Evolutionary conservation across 2,329 filamentous ascomycete genomes (phyloP).

Genomic region (Penicillium sp.): DNA sequence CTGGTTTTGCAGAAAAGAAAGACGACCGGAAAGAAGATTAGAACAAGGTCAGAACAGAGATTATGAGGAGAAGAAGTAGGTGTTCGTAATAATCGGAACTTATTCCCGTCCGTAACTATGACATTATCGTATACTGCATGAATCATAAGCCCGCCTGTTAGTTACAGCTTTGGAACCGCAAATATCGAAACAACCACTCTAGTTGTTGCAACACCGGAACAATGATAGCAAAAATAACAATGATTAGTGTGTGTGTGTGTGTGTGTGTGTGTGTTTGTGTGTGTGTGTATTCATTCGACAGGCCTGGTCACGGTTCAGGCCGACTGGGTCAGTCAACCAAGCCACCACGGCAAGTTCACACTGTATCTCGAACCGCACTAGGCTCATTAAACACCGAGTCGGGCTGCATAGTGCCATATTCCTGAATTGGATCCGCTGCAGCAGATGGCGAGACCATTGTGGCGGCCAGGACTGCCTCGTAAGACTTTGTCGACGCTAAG

Average conservation of each 20-base stretch:
- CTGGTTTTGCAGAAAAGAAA: neutral
- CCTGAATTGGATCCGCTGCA: constrained; percentile 2
- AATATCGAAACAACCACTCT: neutral
- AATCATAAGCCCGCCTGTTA: constrained; percentile 4
- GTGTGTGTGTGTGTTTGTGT: no score
- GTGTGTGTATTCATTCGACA: no score
- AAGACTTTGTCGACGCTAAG: constrained; percentile 23
- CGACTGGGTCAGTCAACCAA: neutral
- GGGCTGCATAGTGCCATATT: constrained; percentile 6
- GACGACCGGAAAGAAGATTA: neutral
- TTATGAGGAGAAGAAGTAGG: neutral
- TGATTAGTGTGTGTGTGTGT: neutral
- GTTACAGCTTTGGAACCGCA: neutral
- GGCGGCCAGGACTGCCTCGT: constrained; percentile 24
- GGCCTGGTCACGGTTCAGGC: neutral
- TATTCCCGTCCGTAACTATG: constrained; percentile 1
- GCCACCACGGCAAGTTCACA: neutral
- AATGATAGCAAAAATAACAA: neutral
- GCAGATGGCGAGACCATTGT: constrained; percentile 6
- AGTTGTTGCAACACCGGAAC: neutral
- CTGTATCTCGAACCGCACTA: constrained; percentile 2
- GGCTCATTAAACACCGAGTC: constrained; percentile 2
- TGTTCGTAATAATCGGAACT: neutral
- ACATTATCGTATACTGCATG: constrained; percentile 8
- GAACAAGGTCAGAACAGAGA: neutral